Conservation (phyloP, 2,329 filamentous ascomycete species). For the Aureobasidium melanogenum region DNA sequence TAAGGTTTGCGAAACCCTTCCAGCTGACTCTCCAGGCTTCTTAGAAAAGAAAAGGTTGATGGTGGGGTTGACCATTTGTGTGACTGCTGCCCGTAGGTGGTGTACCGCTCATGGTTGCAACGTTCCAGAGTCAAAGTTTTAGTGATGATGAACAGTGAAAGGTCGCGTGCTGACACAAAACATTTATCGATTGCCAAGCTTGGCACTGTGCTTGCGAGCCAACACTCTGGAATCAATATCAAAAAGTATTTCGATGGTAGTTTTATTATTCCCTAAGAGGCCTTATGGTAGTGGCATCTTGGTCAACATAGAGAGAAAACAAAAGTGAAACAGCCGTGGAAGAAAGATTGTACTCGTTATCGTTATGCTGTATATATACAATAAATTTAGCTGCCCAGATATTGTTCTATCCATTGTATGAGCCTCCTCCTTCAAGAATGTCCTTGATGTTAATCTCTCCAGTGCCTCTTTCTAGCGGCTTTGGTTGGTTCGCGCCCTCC, state of each 20-base stretch:
- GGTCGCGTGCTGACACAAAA: neutral
- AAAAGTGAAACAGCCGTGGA: too few relatives aligned
- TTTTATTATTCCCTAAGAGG: too few relatives aligned
- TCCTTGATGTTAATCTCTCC: conserved; percentile 86
- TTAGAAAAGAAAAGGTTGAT: neutral
- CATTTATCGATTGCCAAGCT: neutral
- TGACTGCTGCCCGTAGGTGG: neutral
- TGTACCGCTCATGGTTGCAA: neutral
- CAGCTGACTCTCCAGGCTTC: conserved; percentile 13
- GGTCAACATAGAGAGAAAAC: too few relatives aligned
- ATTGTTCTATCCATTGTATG: neutral
- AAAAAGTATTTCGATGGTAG: too few relatives aligned
- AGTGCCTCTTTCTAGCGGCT: conserved; percentile 75
- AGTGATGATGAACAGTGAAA: neutral
- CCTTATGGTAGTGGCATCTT: neutral
- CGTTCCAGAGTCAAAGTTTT: neutral
- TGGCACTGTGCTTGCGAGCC: neutral
- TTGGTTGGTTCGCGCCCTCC: conserved; percentile 65
- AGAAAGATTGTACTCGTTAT: neutral
- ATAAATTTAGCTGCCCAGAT: too few relatives aligned
- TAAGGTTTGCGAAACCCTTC: conserved; percentile 26
- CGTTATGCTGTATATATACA: neutral
- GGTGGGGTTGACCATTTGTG: neutral
- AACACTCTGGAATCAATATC: too few relatives aligned
- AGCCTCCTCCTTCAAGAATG: conserved; percentile 46